Percentiles rank a stretch among this genome's conserved stretches.
Conservation (phyloP, 352 stramenopile genomes). For the Globisporangium heterothallicum region DNA sequence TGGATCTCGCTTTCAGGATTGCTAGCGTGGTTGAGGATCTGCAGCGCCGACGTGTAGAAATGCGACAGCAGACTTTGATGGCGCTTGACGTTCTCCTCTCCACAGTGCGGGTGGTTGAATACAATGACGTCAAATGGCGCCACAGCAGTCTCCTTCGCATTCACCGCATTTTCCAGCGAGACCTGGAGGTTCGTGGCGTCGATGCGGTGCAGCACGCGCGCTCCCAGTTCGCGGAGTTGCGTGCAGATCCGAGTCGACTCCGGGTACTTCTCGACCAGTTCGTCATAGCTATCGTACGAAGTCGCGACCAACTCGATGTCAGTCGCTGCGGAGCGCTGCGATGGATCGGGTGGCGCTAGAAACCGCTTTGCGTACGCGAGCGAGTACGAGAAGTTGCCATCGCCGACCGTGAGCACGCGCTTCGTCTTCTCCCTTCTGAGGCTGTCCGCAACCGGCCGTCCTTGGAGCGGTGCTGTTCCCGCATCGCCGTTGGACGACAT, state of each 20-base stretch:
- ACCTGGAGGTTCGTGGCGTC: slow-evolving; percentile 59
- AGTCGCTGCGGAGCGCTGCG: too few species aligned
- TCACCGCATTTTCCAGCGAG: slow-evolving; percentile 22
- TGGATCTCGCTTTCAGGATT: slow-evolving; percentile 30
- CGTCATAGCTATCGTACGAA: slow-evolving; percentile 59
- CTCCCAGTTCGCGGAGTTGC: slow-evolving; percentile 37
- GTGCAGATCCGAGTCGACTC: slow-evolving; percentile 32
- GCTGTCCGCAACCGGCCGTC: too few species aligned
- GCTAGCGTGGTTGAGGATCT: slow-evolving; percentile 24
- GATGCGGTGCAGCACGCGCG: slow-evolving; percentile 46
- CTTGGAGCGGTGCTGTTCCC: too few species aligned
- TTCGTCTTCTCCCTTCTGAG: too few species aligned
- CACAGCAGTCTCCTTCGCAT: slow-evolving; percentile 7
- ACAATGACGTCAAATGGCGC: slow-evolving; percentile 74
- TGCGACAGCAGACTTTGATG: slow-evolving; percentile 89
- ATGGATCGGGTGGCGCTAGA: neutral
- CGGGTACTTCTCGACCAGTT: slow-evolving; percentile 63
- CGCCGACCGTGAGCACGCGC: slow-evolving; percentile 83
- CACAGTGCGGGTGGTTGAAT: slow-evolving; percentile 94
- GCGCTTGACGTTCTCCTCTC: slow-evolving; percentile 82
- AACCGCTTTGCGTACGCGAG: slow-evolving; percentile 53
- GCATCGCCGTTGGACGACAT: too few species aligned
- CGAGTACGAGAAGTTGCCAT: slow-evolving; percentile 94
- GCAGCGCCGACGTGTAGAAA: slow-evolving; percentile 76
- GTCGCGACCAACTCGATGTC: slow-evolving; percentile 44